A percentile compares a stretch with the other conserved stretches of the same genome.
phyloP scores from a whole-genome alignment of 257 asterid genomes.

The Nicotiana paniculata region DNA sequence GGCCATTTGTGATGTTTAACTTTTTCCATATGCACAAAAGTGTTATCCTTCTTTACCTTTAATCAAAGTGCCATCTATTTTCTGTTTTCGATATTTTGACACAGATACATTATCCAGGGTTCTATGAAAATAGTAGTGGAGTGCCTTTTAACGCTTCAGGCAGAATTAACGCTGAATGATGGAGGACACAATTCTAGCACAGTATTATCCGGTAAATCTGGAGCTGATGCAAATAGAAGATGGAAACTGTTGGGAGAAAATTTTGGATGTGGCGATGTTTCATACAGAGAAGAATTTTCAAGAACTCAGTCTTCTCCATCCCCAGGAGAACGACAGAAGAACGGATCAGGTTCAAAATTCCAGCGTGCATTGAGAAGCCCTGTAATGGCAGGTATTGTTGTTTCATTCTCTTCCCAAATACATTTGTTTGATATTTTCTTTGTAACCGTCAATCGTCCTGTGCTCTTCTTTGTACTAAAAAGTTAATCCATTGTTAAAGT shows the following conservation, averaged over 20 bases:
- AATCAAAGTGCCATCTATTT: not conserved
- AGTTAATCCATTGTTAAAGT: not conserved
- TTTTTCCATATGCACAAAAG: not conserved
- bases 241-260: constrained; percentile 41
- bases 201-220: constrained; percentile 6
- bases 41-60: not conserved
- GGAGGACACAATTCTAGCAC: constrained; percentile 22
- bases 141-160: constrained; percentile 54
- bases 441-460: not conserved
- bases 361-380: constrained; percentile 44
- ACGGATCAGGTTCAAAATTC: constrained; percentile 23
- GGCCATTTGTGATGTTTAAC: not conserved
- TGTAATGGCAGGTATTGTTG: constrained; percentile 35
- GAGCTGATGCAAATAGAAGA: constrained; percentile 31
- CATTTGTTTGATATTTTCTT: not conserved
- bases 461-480: not conserved
- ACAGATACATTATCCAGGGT: constrained; percentile 42
- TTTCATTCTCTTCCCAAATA: not conserved
- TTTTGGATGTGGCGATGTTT: constrained; percentile 16
- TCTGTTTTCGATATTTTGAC: not conserved
- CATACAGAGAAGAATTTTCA: constrained; percentile 38
- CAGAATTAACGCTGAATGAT: constrained; percentile 35
- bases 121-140: constrained; percentile 66
- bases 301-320: constrained; percentile 26
- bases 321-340: constrained; percentile 28